Evolutionary conservation across 2,329 filamentous ascomycete species (phyloP), one percentile per base, ranked within the genome.

Genomic region (Fusarium sp.): DNA sequence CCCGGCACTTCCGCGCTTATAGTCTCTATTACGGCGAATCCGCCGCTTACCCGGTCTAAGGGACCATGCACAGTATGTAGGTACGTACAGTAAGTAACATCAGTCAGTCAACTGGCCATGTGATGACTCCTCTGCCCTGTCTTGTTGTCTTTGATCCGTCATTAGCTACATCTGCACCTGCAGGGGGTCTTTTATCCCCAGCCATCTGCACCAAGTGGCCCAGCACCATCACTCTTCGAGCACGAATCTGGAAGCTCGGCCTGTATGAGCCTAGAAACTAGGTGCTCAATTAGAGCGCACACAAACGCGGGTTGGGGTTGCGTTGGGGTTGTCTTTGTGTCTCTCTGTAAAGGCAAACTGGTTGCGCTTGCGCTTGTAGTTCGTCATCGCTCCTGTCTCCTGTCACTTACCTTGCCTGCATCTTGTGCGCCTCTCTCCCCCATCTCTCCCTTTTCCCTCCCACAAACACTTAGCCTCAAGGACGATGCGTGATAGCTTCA

Each of bases 401-500:
- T 59, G 58, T 42, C 51, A 38, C 34, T 59, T 53, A 18, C 54
- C 11, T 63, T 47, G 25, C 51, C 38, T 64, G 59, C 44, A 59
- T 73, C 51, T 65, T 59, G 55, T 75, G 56, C 59, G 57, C 63
- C 67, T 71, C 62, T 53, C 72, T 66, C 58, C 69, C 47, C 46
- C 24, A 43, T 61, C 57, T 54, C 54, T 67, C 55, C 44, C 57
- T 53, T 69, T 72, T 63, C 62, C 25, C 65, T 67, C 59, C 59
- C 59, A 62, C 61, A 65, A 65, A 62, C 40, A 61, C 42, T 50
- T 29, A 46, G 47, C 32, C 50, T 55, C 54, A 58, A 73, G 59
- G 73, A 76, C 71, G 69, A 77, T 77, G 75, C 73, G 59, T 64
- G 73, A 75, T 74, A 73, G 74, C 72, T 55, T 75, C 73, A 67